Percentiles rank a stretch among this genome's conserved stretches.
phyloP scores from a whole-genome alignment of 176 grass and related monocot species.

The Triticum timopheevii region DNA sequence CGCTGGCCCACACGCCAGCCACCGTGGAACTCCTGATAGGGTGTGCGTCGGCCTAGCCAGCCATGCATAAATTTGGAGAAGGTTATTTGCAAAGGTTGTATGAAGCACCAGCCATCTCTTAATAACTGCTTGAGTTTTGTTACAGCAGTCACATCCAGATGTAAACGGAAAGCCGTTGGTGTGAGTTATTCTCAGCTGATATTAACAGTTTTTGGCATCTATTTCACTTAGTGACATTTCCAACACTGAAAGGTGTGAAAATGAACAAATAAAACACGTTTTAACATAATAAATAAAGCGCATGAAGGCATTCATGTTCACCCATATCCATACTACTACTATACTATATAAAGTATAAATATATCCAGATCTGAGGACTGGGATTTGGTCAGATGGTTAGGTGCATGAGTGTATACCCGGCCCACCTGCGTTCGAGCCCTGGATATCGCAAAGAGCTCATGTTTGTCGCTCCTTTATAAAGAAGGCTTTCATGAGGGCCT shows the following conservation, averaged over 20 bases:
- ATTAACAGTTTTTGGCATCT: background rate
- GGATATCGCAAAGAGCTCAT: background rate
- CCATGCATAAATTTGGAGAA: too few species aligned
- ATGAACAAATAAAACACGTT: background rate
- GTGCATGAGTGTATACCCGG: background rate
- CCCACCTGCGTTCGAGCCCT: background rate
- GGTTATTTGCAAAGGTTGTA: conserved; percentile 8
- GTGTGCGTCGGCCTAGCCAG: too few species aligned
- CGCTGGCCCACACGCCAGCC: too few species aligned
- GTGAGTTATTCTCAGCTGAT: background rate
- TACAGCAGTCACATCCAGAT: background rate
- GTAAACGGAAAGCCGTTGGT: background rate
- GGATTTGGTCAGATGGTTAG: background rate
- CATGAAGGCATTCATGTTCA: background rate
- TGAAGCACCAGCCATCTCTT: background rate
- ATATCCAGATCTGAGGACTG: background rate
- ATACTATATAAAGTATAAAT: conserved; percentile 7
- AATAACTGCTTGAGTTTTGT: background rate
- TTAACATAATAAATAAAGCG: background rate
- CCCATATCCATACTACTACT: background rate
- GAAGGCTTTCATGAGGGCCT: background rate
- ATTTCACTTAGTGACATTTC: background rate
- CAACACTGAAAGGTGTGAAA: background rate
- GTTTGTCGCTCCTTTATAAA: background rate
- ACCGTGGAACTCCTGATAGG: too few species aligned